A percentile compares a stretch with the other conserved stretches of the same genome.
Evolutionary conservation across 1,284 basidiomycete species (phyloP).

Genomic region (Termitomyces sp.): DNA sequence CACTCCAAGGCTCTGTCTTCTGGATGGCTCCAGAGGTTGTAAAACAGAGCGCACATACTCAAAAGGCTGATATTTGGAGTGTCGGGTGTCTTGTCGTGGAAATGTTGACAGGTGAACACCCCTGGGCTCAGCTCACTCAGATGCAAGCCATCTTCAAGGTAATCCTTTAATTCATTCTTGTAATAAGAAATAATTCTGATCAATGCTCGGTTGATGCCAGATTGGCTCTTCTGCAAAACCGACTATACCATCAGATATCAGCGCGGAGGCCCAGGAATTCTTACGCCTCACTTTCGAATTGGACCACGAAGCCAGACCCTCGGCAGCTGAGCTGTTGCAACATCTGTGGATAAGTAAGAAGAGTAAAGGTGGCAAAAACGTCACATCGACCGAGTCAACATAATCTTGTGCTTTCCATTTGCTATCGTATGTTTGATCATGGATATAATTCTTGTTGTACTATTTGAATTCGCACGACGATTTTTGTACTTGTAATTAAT

Average conservation of each 20-base stretch:
- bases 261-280: conserved; percentile 80
- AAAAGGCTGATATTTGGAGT: conserved; percentile 98
- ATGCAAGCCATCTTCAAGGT: conserved; percentile 99
- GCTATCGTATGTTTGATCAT: background rate
- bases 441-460: conserved; percentile 12
- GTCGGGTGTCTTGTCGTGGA: conserved; percentile 97
- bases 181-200: background rate
- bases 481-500: background rate
- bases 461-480: background rate
- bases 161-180: background rate
- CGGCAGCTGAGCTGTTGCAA: conserved; percentile 70
- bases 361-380: conserved; percentile 17
- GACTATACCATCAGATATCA: conserved; percentile 84
- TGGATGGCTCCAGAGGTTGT: conserved; percentile 99
- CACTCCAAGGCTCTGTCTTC: conserved; percentile 94
- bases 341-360: conserved; percentile 68
- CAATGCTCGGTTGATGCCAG: conserved; percentile 31
- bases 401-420: conserved; percentile 2
- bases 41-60: conserved; percentile 90
- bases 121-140: conserved; percentile 96
- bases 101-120: conserved; percentile 97
- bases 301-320: conserved; percentile 78
- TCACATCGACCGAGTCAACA: conserved; percentile 1
- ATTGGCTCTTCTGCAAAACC: conserved; percentile 87
- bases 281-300: conserved; percentile 82